Percentiles rank a stretch among this genome's conserved stretches.
Conservation (phyloP, 768 basidiomycete genomes). For the Tremella fuciformis region DNA sequence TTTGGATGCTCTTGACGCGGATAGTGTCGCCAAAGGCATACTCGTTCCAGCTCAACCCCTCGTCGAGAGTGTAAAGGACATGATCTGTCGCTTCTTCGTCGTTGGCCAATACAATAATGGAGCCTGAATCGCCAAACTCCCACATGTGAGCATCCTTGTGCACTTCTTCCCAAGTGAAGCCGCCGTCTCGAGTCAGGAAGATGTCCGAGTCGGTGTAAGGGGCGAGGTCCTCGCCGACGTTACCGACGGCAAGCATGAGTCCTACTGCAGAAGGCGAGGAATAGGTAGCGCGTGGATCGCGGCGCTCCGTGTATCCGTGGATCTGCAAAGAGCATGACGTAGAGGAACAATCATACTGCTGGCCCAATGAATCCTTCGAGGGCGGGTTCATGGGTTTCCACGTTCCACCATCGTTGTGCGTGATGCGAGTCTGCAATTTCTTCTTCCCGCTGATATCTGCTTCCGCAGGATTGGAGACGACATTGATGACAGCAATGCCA, state of each 20-base stretch:
- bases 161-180: conserved; percentile 97
- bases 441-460: conserved; percentile 71
- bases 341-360: conserved; percentile 65
- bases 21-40: conserved; percentile 79
- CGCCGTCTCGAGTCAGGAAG: conserved; percentile 92
- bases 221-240: conserved; percentile 79
- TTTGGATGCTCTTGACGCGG: conserved; percentile 72
- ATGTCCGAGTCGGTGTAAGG: conserved; percentile 86
- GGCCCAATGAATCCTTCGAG: conserved; percentile 67
- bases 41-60: conserved; percentile 82
- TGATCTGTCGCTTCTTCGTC: conserved; percentile 91
- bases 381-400: conserved; percentile 86
- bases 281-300: conserved; percentile 85
- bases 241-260: conserved; percentile 92
- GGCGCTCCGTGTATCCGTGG: conserved; percentile 92
- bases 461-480: conserved; percentile 77
- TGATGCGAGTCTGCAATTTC: conserved; percentile 77
- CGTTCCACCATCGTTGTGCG: conserved; percentile 89
- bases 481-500: conserved; percentile 88
- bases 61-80: conserved; percentile 82
- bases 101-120: conserved; percentile 86
- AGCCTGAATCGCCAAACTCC: conserved; percentile 97
- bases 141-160: conserved; percentile 97
- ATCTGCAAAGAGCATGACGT: conserved; percentile 80
- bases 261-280: conserved; percentile 89